These are phyloP conservation scores for Hypoxylon sp. DNA, from an alignment of 2,329 filamentous ascomycete species.

Conservation along the genomic window DNA sequence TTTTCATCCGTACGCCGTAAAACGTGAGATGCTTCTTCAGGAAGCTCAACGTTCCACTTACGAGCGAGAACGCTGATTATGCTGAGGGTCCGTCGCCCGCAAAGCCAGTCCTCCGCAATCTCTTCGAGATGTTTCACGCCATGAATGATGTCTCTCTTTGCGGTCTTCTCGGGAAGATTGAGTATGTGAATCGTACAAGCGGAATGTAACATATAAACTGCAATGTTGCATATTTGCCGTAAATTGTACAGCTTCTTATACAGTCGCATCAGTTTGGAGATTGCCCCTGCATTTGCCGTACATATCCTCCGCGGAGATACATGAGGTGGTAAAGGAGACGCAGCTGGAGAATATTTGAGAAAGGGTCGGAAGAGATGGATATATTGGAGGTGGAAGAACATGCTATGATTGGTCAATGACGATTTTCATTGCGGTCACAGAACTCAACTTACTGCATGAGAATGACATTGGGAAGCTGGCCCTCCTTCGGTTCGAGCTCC, in stretches of 20 bases:
- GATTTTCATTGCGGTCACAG: background rate
- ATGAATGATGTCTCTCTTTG: constrained; percentile 88
- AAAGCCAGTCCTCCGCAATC: constrained; percentile 94
- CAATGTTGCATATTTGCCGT: constrained; percentile 95
- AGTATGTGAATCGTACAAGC: constrained; percentile 95
- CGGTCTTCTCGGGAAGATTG: constrained; percentile 92
- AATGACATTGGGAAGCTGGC: constrained; percentile 85
- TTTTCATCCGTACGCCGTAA: constrained; percentile 83
- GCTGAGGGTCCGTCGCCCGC: constrained; percentile 84
- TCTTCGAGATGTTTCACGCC: constrained; percentile 93
- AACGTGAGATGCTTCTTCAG: constrained; percentile 82
- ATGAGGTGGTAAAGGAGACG: constrained; percentile 85
- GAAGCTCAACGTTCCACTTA: constrained; percentile 91
- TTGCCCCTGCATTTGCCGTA: constrained; percentile 87
- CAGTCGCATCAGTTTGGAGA: constrained; percentile 92
- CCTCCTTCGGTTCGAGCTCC: constrained; percentile 90
- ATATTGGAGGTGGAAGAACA: constrained; percentile 97
- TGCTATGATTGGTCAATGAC: constrained; percentile 68
- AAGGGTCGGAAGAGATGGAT: constrained; percentile 97
- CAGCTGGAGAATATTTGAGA: constrained; percentile 85
- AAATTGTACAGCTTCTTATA: constrained; percentile 94
- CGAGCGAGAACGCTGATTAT: constrained; percentile 86
- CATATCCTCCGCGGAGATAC: constrained; percentile 93
- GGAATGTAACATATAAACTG: constrained; percentile 94
- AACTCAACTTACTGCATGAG: constrained; percentile 80